A percentile compares a stretch with the other conserved stretches of the same genome.
Conservation (phyloP, 495 filamentous ascomycete genomes). For the Xylaria venustula region DNA sequence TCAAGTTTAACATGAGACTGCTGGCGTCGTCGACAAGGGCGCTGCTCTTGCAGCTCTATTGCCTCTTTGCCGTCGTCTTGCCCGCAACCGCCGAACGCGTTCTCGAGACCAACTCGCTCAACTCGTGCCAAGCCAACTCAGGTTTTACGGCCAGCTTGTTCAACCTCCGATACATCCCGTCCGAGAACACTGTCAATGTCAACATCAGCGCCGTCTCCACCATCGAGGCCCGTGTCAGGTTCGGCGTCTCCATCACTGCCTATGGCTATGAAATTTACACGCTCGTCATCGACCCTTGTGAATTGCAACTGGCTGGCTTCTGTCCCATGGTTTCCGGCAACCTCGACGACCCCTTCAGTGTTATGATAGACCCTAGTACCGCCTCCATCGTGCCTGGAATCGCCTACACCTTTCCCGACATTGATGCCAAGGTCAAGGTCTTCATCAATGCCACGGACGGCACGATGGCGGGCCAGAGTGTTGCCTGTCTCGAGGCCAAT, state of each 20-base stretch:
- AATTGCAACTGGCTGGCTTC: conserved; percentile 64
- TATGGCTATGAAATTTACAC: conserved; percentile 73
- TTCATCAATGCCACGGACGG: conserved; percentile 67
- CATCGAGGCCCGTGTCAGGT: conserved; percentile 82
- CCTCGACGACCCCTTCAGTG: conserved; percentile 67
- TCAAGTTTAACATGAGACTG: conserved; percentile 19
- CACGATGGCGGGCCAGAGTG: conserved; percentile 46
- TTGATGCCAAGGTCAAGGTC: conserved; percentile 84
- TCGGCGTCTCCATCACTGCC: conserved; percentile 72
- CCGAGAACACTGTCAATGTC: conserved; percentile 65
- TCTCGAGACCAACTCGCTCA: conserved; percentile 73
- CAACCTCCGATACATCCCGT: conserved; percentile 74
- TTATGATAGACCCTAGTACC: conserved; percentile 56
- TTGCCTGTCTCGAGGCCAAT: conserved; percentile 85
- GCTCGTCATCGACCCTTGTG: conserved; percentile 73
- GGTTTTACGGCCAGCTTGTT: conserved; percentile 82
- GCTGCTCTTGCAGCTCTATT: conserved; percentile 3
- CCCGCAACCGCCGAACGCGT: conserved; percentile 32
- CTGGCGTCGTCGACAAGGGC: conserved; percentile 9
- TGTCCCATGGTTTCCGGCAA: conserved; percentile 91
- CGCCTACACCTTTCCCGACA: conserved; percentile 86
- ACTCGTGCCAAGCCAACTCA: conserved; percentile 73
- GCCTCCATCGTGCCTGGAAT: conserved; percentile 72
- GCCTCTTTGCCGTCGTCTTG: conserved; percentile 21
- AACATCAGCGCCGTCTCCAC: conserved; percentile 80